Conservation (phyloP, 768 basidiomycete genomes). For the Albatrellus ellisii region DNA sequence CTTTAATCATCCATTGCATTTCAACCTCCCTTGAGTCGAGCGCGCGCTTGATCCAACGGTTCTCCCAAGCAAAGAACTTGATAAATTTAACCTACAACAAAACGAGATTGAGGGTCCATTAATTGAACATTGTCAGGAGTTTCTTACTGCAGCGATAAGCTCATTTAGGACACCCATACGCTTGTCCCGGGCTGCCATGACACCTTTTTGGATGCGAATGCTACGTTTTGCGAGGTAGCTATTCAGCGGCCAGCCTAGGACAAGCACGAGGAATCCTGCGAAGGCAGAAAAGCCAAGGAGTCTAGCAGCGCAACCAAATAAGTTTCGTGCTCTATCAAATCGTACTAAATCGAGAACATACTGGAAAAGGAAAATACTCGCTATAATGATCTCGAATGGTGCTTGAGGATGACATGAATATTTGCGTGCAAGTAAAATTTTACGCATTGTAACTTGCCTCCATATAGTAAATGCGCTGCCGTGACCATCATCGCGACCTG, state of each 20-base stretch:
- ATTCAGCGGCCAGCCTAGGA: constrained; percentile 62
- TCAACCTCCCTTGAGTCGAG: constrained; percentile 55
- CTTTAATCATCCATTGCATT: constrained; percentile 66
- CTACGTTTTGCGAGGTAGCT: constrained; percentile 47
- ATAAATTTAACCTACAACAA: constrained; percentile 48
- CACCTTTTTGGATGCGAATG: constrained; percentile 46
- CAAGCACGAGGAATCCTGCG: constrained; percentile 56
- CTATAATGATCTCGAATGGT: constrained; percentile 70
- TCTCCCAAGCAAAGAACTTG: constrained; percentile 78
- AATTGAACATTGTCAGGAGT: constrained; percentile 3
- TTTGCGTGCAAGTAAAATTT: not conserved
- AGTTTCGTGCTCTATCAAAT: not conserved
- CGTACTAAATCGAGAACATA: constrained; percentile 16
- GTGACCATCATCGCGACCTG: constrained; percentile 33
- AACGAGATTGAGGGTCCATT: not conserved
- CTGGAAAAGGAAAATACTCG: constrained; percentile 66
- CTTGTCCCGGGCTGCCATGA: constrained; percentile 52
- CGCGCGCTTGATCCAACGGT: constrained; percentile 57
- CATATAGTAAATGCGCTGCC: constrained; percentile 52
- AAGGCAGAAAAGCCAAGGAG: constrained; percentile 62
- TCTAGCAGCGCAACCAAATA: constrained; percentile 19
- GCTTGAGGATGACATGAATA: constrained; percentile 22
- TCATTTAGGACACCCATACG: constrained; percentile 72
- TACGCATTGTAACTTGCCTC: constrained; percentile 26
- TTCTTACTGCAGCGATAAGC: constrained; percentile 52